A percentile compares a stretch with the other conserved stretches of the same genome.
Evolutionary conservation across 306 rosid genomes (phyloP).

Genomic region (Cyamopsis tetragonoloba): DNA sequence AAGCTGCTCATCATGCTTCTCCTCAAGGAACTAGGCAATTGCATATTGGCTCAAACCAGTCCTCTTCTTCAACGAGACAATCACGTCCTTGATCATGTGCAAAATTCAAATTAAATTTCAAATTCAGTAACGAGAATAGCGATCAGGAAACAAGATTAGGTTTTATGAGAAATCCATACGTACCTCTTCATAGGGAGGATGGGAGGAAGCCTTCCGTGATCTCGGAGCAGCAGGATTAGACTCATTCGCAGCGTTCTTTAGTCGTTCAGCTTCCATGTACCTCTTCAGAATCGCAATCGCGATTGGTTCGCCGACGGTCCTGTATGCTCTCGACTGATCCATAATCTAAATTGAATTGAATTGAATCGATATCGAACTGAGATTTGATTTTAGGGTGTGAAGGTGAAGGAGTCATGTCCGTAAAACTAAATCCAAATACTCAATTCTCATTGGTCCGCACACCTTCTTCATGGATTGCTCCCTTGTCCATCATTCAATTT

Average conservation of each 20-base stretch:
- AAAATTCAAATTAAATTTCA: constrained; percentile 3
- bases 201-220: constrained; percentile 48
- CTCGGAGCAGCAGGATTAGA: constrained; percentile 40
- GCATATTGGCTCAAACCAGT: constrained; percentile 83
- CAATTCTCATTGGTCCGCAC: constrained; percentile 43
- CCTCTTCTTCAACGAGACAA: constrained; percentile 58
- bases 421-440: constrained; percentile 29
- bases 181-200: constrained; percentile 87
- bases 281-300: too few species aligned
- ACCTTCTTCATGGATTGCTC: constrained; percentile 49
- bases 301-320: background rate
- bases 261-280: too few species aligned
- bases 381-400: constrained; percentile 49
- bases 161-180: background rate
- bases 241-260: too few species aligned
- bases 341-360: too few species aligned
- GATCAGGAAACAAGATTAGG: background rate
- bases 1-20: constrained; percentile 65
- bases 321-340: constrained; percentile 57
- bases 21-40: constrained; percentile 59
- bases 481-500: constrained; percentile 40
- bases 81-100: constrained; percentile 86
- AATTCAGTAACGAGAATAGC: background rate
- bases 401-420: constrained; percentile 40
- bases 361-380: too few species aligned